Evolutionary conservation across 2,329 filamentous ascomycete species (phyloP), one percentile per base, ranked within the genome.

Genomic region (Fusarium poae): DNA sequence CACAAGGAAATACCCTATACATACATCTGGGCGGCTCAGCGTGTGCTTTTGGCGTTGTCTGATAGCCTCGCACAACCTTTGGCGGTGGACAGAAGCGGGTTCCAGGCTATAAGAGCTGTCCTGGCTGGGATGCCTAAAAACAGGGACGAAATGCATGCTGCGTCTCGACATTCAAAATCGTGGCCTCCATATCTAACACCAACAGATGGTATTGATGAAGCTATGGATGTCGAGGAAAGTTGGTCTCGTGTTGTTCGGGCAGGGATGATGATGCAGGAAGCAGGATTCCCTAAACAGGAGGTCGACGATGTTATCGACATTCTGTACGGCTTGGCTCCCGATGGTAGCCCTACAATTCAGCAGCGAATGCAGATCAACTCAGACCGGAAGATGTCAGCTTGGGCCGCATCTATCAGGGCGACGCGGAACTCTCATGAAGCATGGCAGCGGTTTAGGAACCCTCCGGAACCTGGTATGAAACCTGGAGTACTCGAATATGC

Each of bases 381-480:
- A 10, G 51, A 57, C 16, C 73, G 71, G 29, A 49, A 57, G 4
- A 49, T 76, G n/a, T 67, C 68, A 20, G 30, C 72, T 1, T 91
- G 88, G 88, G 85, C 85, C 35, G 84, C 85, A 60, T 83, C 82
- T 29, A 82, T 91, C 40, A 82, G 80, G 64, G 83, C 88, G 1
- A 90, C 88, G 7, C 82, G 88, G 25, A 89, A 90, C 70, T 79
- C 84, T 1, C 82, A 85, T 59, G 88, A 91, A 72, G 88, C 88
- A 6, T 91, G 88, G 88, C 80, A 79, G 7, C 77, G 80, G 43
- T 84, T 86, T 60, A 79, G 80, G 59, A 73, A 74, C 61, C 80
- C 80, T 2, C 81, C 80, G 3, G 62, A 64, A 37, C 62, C 72
- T 25, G 78, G 70, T 16, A 68, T 77, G 58, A 72, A 70, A 29